These are phyloP conservation scores for Cephaloascus albidus DNA, from an alignment of 805 yeast genomes.

Conservation along the genomic window DNA sequence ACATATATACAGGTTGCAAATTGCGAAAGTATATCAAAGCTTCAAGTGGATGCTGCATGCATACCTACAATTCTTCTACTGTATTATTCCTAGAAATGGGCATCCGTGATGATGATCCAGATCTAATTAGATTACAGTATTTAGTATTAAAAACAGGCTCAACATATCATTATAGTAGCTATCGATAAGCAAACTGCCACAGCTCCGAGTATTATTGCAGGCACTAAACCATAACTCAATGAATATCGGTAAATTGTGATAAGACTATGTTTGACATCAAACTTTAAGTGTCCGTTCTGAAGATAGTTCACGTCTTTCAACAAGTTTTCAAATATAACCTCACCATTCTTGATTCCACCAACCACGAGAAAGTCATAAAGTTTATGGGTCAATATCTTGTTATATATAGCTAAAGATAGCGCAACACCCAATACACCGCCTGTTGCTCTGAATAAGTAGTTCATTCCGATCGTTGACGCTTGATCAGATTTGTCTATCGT, in stretches of 20 bases:
- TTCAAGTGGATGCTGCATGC: too few relatives aligned
- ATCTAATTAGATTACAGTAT: too few relatives aligned
- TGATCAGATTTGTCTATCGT: slow-evolving; percentile 33
- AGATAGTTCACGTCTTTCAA: neutral
- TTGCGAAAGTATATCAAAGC: too few relatives aligned
- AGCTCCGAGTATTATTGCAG: neutral
- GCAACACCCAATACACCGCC: slow-evolving; percentile 40
- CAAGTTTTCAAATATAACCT: slow-evolving; percentile 13
- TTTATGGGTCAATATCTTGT: slow-evolving; percentile 16
- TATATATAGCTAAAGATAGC: slow-evolving; percentile 25
- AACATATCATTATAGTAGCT: too few relatives aligned
- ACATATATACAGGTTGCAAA: too few relatives aligned
- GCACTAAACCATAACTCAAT: neutral
- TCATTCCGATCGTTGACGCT: slow-evolving; percentile 39
- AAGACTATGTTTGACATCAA: neutral
- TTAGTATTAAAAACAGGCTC: too few relatives aligned
- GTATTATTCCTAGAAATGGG: too few relatives aligned
- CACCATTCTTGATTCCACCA: neutral
- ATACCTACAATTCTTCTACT: too few relatives aligned
- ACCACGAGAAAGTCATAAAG: slow-evolving; percentile 17
- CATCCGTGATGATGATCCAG: too few relatives aligned
- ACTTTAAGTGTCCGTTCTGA: neutral
- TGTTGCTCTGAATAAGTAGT: slow-evolving; percentile 38
- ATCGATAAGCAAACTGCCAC: too few relatives aligned
- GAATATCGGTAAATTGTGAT: neutral